Conservation (phyloP, 1,139 yeast genomes). For the Casaregolazyma lundiana region DNA sequence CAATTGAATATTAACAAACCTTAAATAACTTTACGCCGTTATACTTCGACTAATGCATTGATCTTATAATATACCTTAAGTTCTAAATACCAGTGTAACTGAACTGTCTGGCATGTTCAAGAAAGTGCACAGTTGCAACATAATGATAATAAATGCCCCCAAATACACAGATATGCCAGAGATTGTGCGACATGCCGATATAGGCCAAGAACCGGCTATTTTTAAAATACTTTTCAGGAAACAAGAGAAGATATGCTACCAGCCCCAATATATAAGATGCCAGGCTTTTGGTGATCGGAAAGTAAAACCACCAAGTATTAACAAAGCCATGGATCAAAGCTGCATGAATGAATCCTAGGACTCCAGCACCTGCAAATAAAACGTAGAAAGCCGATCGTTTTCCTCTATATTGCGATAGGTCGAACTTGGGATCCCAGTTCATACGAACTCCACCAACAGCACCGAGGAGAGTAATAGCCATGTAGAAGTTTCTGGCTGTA, state of each 20-base stretch:
- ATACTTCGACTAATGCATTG: not conserved
- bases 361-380: conserved; percentile 73
- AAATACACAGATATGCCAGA: conserved; percentile 91
- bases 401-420: conserved; percentile 76
- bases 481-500: conserved; percentile 44
- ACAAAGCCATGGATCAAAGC: conserved; percentile 53
- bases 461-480: conserved; percentile 57
- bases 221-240: conserved; percentile 78
- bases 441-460: conserved; percentile 71
- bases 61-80: not conserved
- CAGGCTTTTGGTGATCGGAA: conserved; percentile 63
- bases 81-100: conserved; percentile 13
- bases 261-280: conserved; percentile 79
- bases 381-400: conserved; percentile 80
- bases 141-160: conserved; percentile 87
- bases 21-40: not conserved
- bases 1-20: not conserved
- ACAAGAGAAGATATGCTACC: conserved; percentile 76
- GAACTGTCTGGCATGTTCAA: conserved; percentile 38
- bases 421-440: conserved; percentile 90
- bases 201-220: conserved; percentile 46
- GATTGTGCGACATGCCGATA: conserved; percentile 89
- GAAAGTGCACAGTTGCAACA: conserved; percentile 67
- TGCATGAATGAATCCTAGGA: conserved; percentile 56
- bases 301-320: conserved; percentile 48